A percentile compares a stretch with the other conserved stretches of the same genome.
Conservation (phyloP, 2,329 filamentous ascomycete species). For the Pseudogymnoascus sp. region DNA sequence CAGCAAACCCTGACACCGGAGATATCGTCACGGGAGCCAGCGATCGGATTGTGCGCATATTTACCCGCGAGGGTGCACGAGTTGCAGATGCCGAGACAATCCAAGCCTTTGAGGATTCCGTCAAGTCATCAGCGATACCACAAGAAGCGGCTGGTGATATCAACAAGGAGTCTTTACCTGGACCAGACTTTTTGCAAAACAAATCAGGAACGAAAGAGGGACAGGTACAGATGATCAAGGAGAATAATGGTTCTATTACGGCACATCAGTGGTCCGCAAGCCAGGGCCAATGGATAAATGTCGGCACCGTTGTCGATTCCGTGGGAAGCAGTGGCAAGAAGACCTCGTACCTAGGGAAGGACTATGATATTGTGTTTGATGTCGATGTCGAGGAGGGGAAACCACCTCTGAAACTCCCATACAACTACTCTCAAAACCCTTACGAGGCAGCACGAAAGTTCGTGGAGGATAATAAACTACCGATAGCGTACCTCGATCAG, state of each 20-base stretch:
- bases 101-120: constrained; percentile 69
- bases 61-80: constrained; percentile 63
- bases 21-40: constrained; percentile 94
- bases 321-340: constrained; percentile 76
- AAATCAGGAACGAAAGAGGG: constrained; percentile 92
- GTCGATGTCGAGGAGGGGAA: constrained; percentile 94
- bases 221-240: constrained; percentile 84
- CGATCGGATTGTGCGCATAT: constrained; percentile 77
- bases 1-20: constrained; percentile 71
- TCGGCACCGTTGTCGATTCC: constrained; percentile 90
- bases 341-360: constrained; percentile 68
- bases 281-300: constrained; percentile 69
- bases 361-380: constrained; percentile 95
- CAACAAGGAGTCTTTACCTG: constrained; percentile 87
- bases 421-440: constrained; percentile 84
- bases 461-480: constrained; percentile 78
- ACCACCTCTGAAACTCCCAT: constrained; percentile 86
- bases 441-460: constrained; percentile 91
- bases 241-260: constrained; percentile 71
- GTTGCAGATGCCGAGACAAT: constrained; percentile 61
- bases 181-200: constrained; percentile 73
- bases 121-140: constrained; percentile 77
- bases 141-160: constrained; percentile 75
- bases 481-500: constrained; percentile 79
- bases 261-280: constrained; percentile 75